A percentile compares a stretch with the other conserved stretches of the same genome.
Conservation (phyloP, 345 rosid genomes). For the Heritiera littoralis region DNA sequence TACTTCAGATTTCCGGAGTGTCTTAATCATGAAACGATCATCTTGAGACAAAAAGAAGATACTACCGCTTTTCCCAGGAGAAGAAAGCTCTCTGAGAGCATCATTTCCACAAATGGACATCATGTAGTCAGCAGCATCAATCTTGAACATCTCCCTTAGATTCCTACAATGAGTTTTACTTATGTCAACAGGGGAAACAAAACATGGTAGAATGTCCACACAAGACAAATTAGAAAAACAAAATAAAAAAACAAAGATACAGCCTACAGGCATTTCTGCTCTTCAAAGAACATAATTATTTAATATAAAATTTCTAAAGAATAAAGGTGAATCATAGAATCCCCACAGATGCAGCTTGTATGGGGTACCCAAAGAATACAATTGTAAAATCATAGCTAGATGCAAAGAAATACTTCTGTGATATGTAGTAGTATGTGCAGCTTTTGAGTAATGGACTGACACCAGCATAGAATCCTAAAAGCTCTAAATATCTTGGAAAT, state of each 20-base stretch:
- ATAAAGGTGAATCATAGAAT: not conserved
- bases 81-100: constrained; percentile 95
- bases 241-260: not conserved
- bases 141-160: constrained; percentile 97
- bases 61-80: constrained; percentile 98
- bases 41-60: constrained; percentile 96
- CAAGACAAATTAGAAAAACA: constrained; percentile 3
- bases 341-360: not conserved
- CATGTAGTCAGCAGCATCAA: constrained; percentile 98
- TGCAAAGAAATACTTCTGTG: not conserved
- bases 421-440: not conserved
- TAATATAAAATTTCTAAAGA: not conserved
- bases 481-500: constrained; percentile 4
- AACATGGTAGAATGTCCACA: constrained; percentile 15
- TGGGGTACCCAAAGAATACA: not conserved
- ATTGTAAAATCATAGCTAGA: not conserved
- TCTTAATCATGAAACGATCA: constrained; percentile 97
- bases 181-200: constrained; percentile 20
- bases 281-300: not conserved
- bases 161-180: constrained; percentile 54
- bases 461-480: not conserved
- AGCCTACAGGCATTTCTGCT: not conserved
- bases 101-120: constrained; percentile 98
- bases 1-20: constrained; percentile 94
- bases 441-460: not conserved